These are phyloP conservation scores for Paracamarosporium sp. DNA, from an alignment of 2,329 filamentous ascomycete species.

Conservation along the genomic window DNA sequence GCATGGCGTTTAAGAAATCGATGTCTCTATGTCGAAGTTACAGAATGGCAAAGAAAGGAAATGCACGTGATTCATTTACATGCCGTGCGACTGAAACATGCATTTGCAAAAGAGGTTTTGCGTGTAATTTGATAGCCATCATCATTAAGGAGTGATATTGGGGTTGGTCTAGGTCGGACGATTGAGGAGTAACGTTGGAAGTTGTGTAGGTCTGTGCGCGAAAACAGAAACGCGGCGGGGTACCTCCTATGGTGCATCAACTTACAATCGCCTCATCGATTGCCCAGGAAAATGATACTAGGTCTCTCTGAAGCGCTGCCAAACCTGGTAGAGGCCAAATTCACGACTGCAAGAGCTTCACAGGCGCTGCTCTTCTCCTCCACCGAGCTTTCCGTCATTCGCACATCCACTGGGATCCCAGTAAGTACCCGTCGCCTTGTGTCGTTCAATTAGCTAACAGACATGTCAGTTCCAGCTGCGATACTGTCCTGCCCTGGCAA, in stretches of 20 bases:
- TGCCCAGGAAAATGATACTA: constrained; percentile 36
- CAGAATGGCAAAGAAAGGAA: not conserved
- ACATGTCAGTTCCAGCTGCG: constrained; percentile 72
- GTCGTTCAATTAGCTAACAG: constrained; percentile 19
- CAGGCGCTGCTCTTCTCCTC: constrained; percentile 47
- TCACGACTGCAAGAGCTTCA: constrained; percentile 41
- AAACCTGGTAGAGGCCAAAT: constrained; percentile 47
- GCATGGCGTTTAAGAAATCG: not conserved
- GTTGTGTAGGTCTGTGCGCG: not conserved
- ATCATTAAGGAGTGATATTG: not conserved
- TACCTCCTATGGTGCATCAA: not conserved
- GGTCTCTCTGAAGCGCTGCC: constrained; percentile 43
- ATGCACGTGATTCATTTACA: no score
- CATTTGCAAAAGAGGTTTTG: not conserved
- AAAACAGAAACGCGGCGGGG: not conserved
- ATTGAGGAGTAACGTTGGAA: not conserved
- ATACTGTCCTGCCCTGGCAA: constrained; percentile 71
- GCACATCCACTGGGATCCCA: constrained; percentile 44
- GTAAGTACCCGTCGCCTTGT: constrained; percentile 30
- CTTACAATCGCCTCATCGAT: not conserved
- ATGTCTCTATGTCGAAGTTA: not conserved
- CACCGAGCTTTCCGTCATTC: constrained; percentile 48
- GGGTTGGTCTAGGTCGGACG: not conserved
- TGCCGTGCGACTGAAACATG: not conserved
- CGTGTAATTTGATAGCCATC: not conserved